phyloP scores from a whole-genome alignment of 306 rosid species.

The Comarum palustre region DNA sequence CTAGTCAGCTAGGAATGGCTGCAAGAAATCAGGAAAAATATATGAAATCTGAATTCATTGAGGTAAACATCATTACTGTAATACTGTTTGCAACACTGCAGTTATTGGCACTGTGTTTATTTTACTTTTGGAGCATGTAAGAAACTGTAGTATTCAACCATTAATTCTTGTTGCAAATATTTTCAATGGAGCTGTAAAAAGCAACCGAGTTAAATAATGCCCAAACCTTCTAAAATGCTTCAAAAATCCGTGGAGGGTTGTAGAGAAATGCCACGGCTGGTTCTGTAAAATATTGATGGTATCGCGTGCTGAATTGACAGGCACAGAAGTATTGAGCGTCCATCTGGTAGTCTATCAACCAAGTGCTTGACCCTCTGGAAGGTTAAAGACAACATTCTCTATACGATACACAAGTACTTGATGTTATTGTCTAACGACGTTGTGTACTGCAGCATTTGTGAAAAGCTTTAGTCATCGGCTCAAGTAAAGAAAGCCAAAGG shows the following conservation, averaged over 20 bases:
- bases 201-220: neutral
- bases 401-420: conserved; percentile 66
- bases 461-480: conserved; percentile 25
- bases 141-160: neutral
- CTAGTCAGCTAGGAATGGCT: neutral
- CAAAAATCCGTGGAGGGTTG: conserved; percentile 47
- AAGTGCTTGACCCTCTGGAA: conserved; percentile 60
- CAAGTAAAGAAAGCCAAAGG: neutral
- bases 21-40: neutral
- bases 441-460: conserved; percentile 53
- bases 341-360: conserved; percentile 49
- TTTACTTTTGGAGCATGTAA: neutral
- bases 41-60: neutral
- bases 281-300: conserved; percentile 44
- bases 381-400: conserved; percentile 66
- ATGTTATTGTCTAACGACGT: conserved; percentile 62
- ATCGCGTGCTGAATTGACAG: conserved; percentile 45
- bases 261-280: conserved; percentile 45
- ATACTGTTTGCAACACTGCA: neutral
- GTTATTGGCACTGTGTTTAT: neutral
- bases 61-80: neutral
- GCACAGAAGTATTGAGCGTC: conserved; percentile 41
- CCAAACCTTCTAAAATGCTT: conserved; percentile 49
- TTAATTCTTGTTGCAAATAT: neutral
- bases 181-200: neutral